phyloP scores from a whole-genome alignment of 2,329 filamentous ascomycete genomes.

The Penicillium sp. region DNA sequence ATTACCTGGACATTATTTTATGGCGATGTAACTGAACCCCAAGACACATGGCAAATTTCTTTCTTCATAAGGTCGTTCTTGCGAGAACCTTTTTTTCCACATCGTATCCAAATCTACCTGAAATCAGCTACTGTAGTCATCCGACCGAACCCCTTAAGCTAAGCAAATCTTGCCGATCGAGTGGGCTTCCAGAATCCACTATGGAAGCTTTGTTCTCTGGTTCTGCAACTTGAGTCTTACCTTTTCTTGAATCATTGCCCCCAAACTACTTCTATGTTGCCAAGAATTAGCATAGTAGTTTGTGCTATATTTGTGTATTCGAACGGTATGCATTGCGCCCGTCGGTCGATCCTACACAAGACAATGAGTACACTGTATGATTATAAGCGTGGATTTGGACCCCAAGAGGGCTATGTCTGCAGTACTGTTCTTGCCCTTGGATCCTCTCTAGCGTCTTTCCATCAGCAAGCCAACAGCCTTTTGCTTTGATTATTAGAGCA shows the following conservation, averaged over 20 bases:
- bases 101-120: background rate
- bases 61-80: background rate
- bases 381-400: background rate
- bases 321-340: background rate
- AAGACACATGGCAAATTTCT: background rate
- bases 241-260: constrained; percentile 8
- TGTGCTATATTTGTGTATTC: too few species aligned
- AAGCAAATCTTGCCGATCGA: constrained; percentile 14
- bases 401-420: background rate
- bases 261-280: background rate
- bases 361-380: background rate
- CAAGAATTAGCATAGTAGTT: too few species aligned
- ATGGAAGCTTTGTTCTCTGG: constrained; percentile 8
- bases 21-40: background rate
- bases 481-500: background rate
- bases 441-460: background rate
- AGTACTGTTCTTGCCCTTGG: background rate
- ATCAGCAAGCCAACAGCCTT: background rate
- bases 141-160: constrained; percentile 4
- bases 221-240: constrained; percentile 6
- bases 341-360: background rate
- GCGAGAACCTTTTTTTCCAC: background rate
- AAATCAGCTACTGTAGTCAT: background rate
- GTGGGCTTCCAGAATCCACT: constrained; percentile 18
- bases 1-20: background rate